These are phyloP conservation scores for Ehretia macrophylla DNA, from an alignment of 257 asterid genomes.

Conservation along the genomic window DNA sequence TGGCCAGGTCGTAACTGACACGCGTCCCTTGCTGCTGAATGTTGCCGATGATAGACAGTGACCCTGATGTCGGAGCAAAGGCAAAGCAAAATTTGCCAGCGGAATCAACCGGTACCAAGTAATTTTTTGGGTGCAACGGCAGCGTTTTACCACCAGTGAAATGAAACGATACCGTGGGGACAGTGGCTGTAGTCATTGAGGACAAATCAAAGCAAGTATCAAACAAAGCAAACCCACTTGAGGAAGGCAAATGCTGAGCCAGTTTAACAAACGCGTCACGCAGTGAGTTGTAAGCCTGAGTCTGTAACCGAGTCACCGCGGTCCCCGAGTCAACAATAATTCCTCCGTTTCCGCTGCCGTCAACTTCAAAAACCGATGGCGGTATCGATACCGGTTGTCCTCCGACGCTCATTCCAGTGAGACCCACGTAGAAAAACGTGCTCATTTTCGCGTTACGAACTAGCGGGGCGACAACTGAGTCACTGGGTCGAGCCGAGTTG, in stretches of 20 bases:
- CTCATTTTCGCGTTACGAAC: slow-evolving; percentile 28
- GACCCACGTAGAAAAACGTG: slow-evolving; percentile 52
- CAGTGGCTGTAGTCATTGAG: slow-evolving; percentile 28
- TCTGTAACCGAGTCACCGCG: slow-evolving; percentile 64
- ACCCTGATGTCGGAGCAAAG: slow-evolving; percentile 53
- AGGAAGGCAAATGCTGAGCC: slow-evolving; percentile 19
- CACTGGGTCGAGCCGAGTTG: slow-evolving; percentile 51
- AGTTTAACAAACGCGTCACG: slow-evolving; percentile 44
- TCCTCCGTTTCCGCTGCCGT: slow-evolving; percentile 59
- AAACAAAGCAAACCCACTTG: slow-evolving; percentile 39
- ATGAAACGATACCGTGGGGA: slow-evolving; percentile 60
- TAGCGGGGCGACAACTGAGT: slow-evolving; percentile 54
- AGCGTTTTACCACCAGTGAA: slow-evolving; percentile 46
- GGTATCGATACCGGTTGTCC: slow-evolving; percentile 37
- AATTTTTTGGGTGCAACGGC: slow-evolving; percentile 46
- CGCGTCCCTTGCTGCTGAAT: slow-evolving; percentile 91
- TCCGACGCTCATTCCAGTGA: slow-evolving; percentile 64
- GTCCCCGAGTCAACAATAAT: slow-evolving; percentile 90
- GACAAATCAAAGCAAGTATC: slow-evolving; percentile 79
- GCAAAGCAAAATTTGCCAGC: slow-evolving; percentile 67
- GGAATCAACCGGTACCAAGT: slow-evolving; percentile 56
- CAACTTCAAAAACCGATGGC: slow-evolving; percentile 29
- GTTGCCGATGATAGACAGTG: slow-evolving; percentile 70
- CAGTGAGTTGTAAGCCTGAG: slow-evolving; percentile 40
- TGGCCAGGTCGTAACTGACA: slow-evolving; percentile 59